Conservation (phyloP, 2,329 filamentous ascomycete genomes). For the Salinomyces thailandicus region DNA sequence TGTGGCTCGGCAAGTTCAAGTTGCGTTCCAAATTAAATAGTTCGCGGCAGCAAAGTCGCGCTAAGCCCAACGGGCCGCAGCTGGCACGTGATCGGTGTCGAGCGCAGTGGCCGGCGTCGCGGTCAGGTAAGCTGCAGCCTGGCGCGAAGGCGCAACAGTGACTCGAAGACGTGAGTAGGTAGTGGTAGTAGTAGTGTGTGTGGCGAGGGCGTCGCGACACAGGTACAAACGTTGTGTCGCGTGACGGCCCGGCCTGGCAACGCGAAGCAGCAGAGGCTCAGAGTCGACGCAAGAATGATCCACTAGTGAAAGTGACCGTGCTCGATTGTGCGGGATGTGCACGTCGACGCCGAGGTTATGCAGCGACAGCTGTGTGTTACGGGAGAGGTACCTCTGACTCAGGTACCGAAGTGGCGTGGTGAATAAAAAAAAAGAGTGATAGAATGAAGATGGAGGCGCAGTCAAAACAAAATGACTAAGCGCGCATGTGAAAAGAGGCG, state of each 20-base stretch:
- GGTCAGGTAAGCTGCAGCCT: conserved; percentile 6
- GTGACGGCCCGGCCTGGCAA: neutral
- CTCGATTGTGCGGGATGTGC: conserved; percentile 3
- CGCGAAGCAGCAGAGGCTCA: neutral
- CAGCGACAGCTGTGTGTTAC: neutral
- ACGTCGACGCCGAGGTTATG: conserved; percentile 3
- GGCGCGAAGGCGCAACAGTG: neutral
- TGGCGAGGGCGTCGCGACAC: neutral
- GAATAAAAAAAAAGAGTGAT: too few relatives aligned
- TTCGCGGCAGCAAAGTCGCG: conserved; percentile 1
- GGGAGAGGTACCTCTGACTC: neutral
- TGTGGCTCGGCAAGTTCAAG: conserved; percentile 4
- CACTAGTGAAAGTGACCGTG: conserved; percentile 9
- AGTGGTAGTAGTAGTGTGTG: too few relatives aligned
- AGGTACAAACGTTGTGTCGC: conserved; percentile 2
- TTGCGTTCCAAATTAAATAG: conserved; percentile 5
- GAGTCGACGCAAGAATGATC: conserved; percentile 4
- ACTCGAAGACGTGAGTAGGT: neutral
- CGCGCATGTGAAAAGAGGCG: neutral
- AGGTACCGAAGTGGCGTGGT: neutral
- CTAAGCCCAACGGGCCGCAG: neutral
- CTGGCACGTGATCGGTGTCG: conserved; percentile 4
- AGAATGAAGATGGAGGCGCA: neutral
- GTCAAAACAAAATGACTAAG: conserved; percentile 1
- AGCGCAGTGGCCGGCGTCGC: neutral